A percentile compares a stretch with the other conserved stretches of the same genome.
These are phyloP conservation scores for Fusarium sp. DNA, from an alignment of 2,329 filamentous ascomycete genomes.

Conservation along the genomic window DNA sequence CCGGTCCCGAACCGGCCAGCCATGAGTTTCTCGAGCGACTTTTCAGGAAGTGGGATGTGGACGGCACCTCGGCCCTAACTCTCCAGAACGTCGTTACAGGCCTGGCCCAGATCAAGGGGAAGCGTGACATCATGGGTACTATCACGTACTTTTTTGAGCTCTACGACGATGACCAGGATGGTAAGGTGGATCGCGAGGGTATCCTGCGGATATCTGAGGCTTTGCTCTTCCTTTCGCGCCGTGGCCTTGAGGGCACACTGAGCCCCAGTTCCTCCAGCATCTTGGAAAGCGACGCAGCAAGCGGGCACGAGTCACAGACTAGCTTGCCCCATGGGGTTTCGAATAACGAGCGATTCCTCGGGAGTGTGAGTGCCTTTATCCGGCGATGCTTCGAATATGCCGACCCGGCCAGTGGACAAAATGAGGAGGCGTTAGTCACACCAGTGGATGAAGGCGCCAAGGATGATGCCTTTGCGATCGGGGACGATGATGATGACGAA, in stretches of 20 bases:
- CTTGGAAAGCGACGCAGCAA: constrained; percentile 53
- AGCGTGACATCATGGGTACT: constrained; percentile 94
- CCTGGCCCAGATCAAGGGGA: constrained; percentile 90
- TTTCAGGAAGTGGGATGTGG: constrained; percentile 88
- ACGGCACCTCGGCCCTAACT: constrained; percentile 79
- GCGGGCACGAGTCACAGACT: constrained; percentile 47
- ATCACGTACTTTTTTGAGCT: constrained; percentile 99
- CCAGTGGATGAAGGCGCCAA: constrained; percentile 40
- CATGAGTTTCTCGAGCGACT: constrained; percentile 94
- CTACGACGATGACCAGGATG: constrained; percentile 92
- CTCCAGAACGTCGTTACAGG: constrained; percentile 93
- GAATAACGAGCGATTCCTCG: constrained; percentile 88
- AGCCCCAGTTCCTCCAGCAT: constrained; percentile 71
- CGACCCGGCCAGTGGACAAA: constrained; percentile 78
- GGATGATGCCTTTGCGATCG: constrained; percentile 75
- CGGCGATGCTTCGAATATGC: constrained; percentile 97
- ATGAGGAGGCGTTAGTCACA: constrained; percentile 43
- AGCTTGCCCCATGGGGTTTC: constrained; percentile 63
- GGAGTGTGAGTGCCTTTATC: constrained; percentile 95
- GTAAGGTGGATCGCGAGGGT: constrained; percentile 92
- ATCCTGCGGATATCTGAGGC: constrained; percentile 96
- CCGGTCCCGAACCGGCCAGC: constrained; percentile 78
- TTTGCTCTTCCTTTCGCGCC: constrained; percentile 88
- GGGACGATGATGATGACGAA: constrained; percentile 73
- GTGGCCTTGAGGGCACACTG: constrained; percentile 82